phyloP scores from a whole-genome alignment of 495 filamentous ascomycete genomes.

The Penicillium crystallinum region DNA sequence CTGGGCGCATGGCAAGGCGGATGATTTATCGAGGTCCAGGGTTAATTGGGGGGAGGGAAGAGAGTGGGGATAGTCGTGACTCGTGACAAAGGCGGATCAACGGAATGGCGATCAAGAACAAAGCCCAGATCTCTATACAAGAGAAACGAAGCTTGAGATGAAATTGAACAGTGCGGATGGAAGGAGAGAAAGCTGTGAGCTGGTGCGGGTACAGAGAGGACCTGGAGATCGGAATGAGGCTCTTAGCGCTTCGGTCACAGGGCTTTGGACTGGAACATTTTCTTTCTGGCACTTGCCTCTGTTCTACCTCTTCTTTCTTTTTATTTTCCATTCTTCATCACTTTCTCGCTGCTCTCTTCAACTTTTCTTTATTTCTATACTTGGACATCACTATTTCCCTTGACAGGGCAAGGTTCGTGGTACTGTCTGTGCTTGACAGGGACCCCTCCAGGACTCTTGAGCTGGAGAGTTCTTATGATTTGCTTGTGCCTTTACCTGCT shows the following conservation, averaged over 20 bases:
- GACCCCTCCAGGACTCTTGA: not conserved
- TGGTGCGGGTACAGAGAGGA: not conserved
- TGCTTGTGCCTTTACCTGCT: too few species aligned
- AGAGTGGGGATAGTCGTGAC: constrained; percentile 7
- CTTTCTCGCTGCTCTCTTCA: not conserved
- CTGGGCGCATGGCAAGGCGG: constrained; percentile 1
- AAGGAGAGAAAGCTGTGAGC: not conserved
- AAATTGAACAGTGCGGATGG: not conserved
- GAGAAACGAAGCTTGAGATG: not conserved
- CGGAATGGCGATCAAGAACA: constrained; percentile 2
- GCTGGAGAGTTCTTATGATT: not conserved
- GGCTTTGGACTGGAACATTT: not conserved
- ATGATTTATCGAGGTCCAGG: constrained; percentile 1
- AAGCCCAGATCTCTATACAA: not conserved
- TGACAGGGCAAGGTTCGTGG: constrained; percentile 28
- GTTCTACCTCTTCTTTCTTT: not conserved
- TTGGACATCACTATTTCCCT: not conserved
- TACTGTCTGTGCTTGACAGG: constrained; percentile 24
- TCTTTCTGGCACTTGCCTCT: not conserved
- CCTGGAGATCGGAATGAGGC: not conserved
- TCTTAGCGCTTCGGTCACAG: not conserved
- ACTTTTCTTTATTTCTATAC: not conserved
- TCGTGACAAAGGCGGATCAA: constrained; percentile 8
- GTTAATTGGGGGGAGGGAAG: not conserved
- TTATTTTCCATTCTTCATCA: not conserved